phyloP scores from a whole-genome alignment of 768 basidiomycete species.

The Strobilomyces echinocephalus region DNA sequence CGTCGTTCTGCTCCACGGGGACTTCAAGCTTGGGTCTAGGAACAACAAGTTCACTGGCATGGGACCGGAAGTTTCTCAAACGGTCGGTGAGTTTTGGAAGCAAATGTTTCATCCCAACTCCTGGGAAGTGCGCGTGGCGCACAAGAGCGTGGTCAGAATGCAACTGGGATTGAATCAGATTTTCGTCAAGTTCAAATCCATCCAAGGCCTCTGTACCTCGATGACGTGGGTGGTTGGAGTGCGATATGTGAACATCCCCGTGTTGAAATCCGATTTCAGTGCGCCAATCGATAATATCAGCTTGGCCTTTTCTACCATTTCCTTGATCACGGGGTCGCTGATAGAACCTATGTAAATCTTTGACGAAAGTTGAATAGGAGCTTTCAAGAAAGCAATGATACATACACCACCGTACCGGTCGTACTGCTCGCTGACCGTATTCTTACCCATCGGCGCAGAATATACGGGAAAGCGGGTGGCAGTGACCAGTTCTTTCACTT shows the following conservation, averaged over 20 bases:
- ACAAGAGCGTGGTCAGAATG: conserved; percentile 72
- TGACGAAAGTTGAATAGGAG: not conserved
- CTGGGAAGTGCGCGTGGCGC: conserved; percentile 57
- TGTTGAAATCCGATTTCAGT: conserved; percentile 80
- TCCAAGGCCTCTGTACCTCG: conserved; percentile 42
- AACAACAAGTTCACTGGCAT: conserved; percentile 43
- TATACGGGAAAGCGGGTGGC: conserved; percentile 72
- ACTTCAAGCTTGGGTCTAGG: conserved; percentile 37
- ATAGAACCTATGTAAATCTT: conserved; percentile 77
- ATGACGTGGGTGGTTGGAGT: conserved; percentile 55
- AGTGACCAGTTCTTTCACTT: conserved; percentile 57
- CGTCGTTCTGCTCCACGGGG: conserved; percentile 46
- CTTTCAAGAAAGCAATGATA: conserved; percentile 4
- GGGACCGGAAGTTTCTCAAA: conserved; percentile 38
- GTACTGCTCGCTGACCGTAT: conserved; percentile 63
- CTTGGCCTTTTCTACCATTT: conserved; percentile 69
- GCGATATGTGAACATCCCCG: conserved; percentile 78
- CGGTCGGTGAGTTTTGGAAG: conserved; percentile 65
- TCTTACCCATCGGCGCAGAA: conserved; percentile 78
- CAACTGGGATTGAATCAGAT: conserved; percentile 39
- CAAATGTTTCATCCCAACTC: conserved; percentile 73
- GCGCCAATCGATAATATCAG: conserved; percentile 70
- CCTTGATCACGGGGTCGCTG: conserved; percentile 60
- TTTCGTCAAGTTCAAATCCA: not conserved
- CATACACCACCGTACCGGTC: conserved; percentile 77